These are phyloP conservation scores for Viola pubescens DNA, from an alignment of 441 rosid species.

Conservation along the genomic window DNA sequence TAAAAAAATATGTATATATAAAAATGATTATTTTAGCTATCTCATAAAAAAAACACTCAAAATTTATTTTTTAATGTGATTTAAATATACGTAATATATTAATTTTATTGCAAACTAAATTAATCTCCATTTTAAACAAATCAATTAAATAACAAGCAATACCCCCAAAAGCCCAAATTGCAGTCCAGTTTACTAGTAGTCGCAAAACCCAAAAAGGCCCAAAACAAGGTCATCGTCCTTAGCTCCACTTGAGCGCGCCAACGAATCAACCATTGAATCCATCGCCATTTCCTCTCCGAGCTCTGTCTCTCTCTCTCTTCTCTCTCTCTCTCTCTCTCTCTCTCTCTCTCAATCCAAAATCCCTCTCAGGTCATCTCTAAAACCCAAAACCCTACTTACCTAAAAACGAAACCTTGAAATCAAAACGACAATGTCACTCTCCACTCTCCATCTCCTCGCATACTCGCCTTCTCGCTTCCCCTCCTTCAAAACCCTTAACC, in stretches of 20 bases:
- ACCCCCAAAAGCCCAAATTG: no score
- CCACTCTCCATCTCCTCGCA: slow-evolving; percentile 26
- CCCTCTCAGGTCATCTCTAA: background rate
- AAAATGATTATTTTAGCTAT: no score
- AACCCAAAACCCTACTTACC: slow-evolving; percentile 7
- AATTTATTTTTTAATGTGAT: no score
- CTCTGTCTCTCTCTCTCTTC: background rate
- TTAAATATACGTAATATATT: no score
- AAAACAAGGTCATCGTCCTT: background rate
- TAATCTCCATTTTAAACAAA: no score
- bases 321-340: background rate
- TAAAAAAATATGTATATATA: no score
- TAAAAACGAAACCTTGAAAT: background rate
- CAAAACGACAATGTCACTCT: slow-evolving; percentile 36
- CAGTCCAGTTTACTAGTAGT: no score
- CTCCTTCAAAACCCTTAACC: slow-evolving; percentile 27
- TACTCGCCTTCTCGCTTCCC: slow-evolving; percentile 9
- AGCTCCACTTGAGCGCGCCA: slow-evolving; percentile 10
- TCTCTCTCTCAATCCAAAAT: background rate
- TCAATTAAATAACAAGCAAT: no score
- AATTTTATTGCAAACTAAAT: no score
- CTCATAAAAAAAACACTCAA: no score
- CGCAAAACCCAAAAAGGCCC: no score
- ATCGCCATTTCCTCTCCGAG: slow-evolving; percentile 16
- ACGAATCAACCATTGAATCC: slow-evolving; percentile 13